Conservation (phyloP, 805 yeast species). For the Sugiyamaella valdiviana region DNA sequence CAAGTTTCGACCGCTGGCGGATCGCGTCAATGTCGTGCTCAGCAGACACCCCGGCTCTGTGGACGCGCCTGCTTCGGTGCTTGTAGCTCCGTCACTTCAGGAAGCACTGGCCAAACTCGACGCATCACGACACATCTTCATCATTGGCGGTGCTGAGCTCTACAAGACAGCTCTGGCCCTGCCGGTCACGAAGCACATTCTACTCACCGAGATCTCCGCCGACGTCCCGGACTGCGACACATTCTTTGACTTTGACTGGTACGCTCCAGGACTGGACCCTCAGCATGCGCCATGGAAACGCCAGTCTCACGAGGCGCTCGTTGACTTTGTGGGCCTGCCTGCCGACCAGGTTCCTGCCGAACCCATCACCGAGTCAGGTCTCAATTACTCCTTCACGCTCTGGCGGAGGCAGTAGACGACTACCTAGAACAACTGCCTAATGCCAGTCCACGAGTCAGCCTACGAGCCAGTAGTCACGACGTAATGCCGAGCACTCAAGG, state of each 20-base stretch:
- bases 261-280: conserved; percentile 8
- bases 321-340: conserved; percentile 32
- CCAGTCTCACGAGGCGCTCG: conserved; percentile 34
- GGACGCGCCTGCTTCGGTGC: conserved; percentile 24
- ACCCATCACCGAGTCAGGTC: conserved; percentile 43
- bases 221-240: conserved; percentile 59
- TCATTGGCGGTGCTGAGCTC: conserved; percentile 91
- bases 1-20: conserved; percentile 75
- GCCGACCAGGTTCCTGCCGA: conserved; percentile 21
- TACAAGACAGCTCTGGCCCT: conserved; percentile 51
- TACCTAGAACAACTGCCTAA: background rate
- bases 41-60: conserved; percentile 40
- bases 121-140: conserved; percentile 50
- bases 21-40: conserved; percentile 67
- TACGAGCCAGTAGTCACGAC: too few relatives aligned
- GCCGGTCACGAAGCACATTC: conserved; percentile 45
- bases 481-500: too few relatives aligned
- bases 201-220: conserved; percentile 59
- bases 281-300: conserved; percentile 26
- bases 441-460: too few relatives aligned
- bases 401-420: conserved; percentile 37
- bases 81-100: conserved; percentile 39
- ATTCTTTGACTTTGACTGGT: conserved; percentile 37
- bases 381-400: conserved; percentile 52
- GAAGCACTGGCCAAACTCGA: conserved; percentile 34